Conservation (phyloP, 2,329 filamentous ascomycete genomes). For the Penicillium freii region DNA sequence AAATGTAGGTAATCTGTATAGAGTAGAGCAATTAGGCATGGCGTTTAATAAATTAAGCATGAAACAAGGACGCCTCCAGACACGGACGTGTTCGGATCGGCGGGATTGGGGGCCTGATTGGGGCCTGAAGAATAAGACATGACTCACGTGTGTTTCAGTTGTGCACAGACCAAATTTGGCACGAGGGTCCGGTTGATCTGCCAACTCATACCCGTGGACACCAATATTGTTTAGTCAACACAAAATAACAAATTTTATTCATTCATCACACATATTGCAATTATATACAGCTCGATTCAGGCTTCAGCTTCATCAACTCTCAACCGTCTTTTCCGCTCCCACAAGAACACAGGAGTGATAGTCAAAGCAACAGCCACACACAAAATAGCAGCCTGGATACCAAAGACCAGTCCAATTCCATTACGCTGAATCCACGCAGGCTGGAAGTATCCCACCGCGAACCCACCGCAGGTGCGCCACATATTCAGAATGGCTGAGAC, state of each 20-base stretch:
- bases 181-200: not conserved
- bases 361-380: slow-evolving; percentile 27
- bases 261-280: not conserved
- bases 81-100: not conserved
- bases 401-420: slow-evolving; percentile 35
- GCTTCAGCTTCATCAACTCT: not conserved
- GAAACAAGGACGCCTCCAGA: not conserved
- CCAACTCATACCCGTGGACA: not conserved
- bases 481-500: slow-evolving; percentile 41
- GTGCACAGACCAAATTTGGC: not conserved
- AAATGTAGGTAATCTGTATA: not conserved
- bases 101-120: not conserved
- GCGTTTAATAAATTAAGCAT: slow-evolving; percentile 5
- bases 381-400: slow-evolving; percentile 34
- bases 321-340: slow-evolving; percentile 4
- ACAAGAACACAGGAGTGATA: slow-evolving; percentile 26
- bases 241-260: not conserved
- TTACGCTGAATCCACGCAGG: slow-evolving; percentile 35
- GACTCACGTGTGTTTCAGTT: not conserved
- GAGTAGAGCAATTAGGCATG: not conserved
- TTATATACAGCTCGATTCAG: not conserved
- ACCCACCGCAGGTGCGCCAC: slow-evolving; percentile 42
- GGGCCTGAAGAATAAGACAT: not conserved
- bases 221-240: not conserved
- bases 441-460: slow-evolving; percentile 40